Base-by-base conservation (phyloP, 805 yeast genomes). In the Yarrowia bubula region DNA sequence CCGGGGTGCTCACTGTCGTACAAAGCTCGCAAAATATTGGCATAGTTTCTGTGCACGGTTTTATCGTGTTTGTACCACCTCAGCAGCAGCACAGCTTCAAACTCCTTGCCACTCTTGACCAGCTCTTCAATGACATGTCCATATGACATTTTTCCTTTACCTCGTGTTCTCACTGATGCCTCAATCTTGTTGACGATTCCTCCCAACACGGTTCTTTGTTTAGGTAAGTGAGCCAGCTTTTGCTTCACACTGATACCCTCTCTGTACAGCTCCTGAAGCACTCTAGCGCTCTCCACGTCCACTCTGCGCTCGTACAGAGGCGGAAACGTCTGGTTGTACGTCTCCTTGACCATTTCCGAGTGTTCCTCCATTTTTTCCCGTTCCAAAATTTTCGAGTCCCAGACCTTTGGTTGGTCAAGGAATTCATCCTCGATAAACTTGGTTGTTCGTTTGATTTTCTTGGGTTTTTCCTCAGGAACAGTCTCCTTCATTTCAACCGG, bases 101-200 rank as follows among this genome's bases (percentile, higher is more conserved):
- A 58, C 7, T 18, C 43, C 35, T 33, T 18, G 2, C 64, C 64
- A 0, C 43, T 22, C 0, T 9, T 7, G 2, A 43, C 11, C 22
- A 58, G 42, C 39, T 58, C 51, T 28, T 33, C 51, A 4, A 58
- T 11, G 9, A 58, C 50, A 31, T 55, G 61, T 1, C 61, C 61
- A n/a, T 55, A 47, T 17, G 39, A 39, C 61, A 55, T 55, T 39
- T 47, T 39, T 1, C 61, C 61, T 9, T 39, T 55, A n/a, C 61
- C 61, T 15, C 61, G 46, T 8, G 61, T 55, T 11, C 39, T 55
- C 10, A 55, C 61, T 9, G 37, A n/a, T 4, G 38, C 31, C 5
- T 55, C 61, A 8, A 55, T 55, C 31, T 41, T 41, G 14, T 1
- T 11, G 7, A 55, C 15, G 13, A 55, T 41, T 1, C 61, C 61